Percentiles rank a stretch among this genome's conserved stretches.
Evolutionary conservation across 768 basidiomycete genomes (phyloP).

Genomic region (Hypsizygus marmoreus): DNA sequence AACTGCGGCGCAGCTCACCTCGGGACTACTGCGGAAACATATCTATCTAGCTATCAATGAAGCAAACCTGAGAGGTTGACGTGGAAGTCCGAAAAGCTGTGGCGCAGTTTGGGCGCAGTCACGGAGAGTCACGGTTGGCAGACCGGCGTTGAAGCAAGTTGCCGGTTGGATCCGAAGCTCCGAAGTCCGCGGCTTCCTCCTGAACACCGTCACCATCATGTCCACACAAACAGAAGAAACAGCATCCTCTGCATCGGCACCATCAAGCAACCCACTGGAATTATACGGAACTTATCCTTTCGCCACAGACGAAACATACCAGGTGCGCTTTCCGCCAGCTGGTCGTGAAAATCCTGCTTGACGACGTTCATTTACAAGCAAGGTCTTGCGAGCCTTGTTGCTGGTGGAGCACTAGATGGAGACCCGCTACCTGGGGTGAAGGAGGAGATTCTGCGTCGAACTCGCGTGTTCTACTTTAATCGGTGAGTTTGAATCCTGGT

Average conservation of each 20-base stretch:
- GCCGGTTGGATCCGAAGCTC: too few relatives aligned
- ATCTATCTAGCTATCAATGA: neutral
- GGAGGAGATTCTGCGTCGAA: constrained; percentile 52
- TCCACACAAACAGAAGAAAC: neutral
- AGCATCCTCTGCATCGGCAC: neutral
- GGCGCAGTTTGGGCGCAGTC: too few relatives aligned
- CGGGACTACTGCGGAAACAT: too few relatives aligned
- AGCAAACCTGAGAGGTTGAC: neutral
- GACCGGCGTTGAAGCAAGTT: too few relatives aligned
- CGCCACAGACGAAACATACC: constrained; percentile 55
- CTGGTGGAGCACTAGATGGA: constrained; percentile 39
- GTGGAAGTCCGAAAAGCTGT: too few relatives aligned
- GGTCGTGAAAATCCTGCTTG: constrained; percentile 6
- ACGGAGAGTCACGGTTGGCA: too few relatives aligned
- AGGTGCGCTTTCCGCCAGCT: constrained; percentile 40
- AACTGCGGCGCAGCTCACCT: neutral
- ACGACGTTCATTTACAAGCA: constrained; percentile 44
- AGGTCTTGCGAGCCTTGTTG: constrained; percentile 62
- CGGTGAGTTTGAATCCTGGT: constrained; percentile 41
- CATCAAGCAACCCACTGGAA: constrained; percentile 7
- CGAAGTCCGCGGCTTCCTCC: constrained; percentile 2
- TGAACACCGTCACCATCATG: constrained; percentile 3
- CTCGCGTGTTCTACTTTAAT: constrained; percentile 76
- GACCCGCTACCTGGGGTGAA: constrained; percentile 36
- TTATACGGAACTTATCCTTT: constrained; percentile 52